Evolutionary conservation across 495 filamentous ascomycete species (phyloP).

Genomic region (Tuber calosporum): DNA sequence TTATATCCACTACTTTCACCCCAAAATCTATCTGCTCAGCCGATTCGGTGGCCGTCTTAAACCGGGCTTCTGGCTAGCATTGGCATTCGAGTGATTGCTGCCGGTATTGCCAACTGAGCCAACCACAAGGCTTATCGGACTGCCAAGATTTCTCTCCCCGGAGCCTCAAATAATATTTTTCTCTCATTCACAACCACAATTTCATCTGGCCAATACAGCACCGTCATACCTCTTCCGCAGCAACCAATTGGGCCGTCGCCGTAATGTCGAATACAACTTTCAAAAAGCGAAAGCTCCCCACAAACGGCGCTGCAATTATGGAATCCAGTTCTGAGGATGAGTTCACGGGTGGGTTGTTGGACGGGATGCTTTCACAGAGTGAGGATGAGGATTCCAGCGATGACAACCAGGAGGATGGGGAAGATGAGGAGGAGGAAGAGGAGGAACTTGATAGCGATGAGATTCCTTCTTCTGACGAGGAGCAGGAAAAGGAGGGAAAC

Average conservation of each 20-base stretch:
- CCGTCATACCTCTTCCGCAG: neutral
- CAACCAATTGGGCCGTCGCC: slow-evolving; percentile 10
- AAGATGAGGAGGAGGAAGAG: slow-evolving; percentile 40
- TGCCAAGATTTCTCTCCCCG: neutral
- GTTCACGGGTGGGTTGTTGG: slow-evolving; percentile 55
- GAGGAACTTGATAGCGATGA: slow-evolving; percentile 43
- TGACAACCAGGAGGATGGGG: slow-evolving; percentile 35
- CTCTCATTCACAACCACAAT: neutral
- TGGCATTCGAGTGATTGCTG: neutral
- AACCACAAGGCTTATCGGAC: neutral
- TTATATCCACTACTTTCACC: neutral
- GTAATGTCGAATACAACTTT: slow-evolving; percentile 23
- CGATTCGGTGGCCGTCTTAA: neutral
- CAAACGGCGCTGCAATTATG: slow-evolving; percentile 44
- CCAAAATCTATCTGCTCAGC: neutral
- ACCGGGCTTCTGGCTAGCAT: neutral
- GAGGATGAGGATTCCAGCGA: slow-evolving; percentile 49
- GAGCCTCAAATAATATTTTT: slow-evolving; percentile 1
- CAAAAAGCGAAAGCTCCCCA: slow-evolving; percentile 29
- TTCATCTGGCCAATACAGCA: neutral
- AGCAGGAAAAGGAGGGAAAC: slow-evolving; percentile 43
- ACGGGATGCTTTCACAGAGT: slow-evolving; percentile 57
- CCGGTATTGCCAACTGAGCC: neutral
- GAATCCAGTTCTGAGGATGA: slow-evolving; percentile 56
- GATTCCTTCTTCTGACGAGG: slow-evolving; percentile 43